phyloP scores from a whole-genome alignment of 148 eudicot species.

The Cornus controversa region DNA sequence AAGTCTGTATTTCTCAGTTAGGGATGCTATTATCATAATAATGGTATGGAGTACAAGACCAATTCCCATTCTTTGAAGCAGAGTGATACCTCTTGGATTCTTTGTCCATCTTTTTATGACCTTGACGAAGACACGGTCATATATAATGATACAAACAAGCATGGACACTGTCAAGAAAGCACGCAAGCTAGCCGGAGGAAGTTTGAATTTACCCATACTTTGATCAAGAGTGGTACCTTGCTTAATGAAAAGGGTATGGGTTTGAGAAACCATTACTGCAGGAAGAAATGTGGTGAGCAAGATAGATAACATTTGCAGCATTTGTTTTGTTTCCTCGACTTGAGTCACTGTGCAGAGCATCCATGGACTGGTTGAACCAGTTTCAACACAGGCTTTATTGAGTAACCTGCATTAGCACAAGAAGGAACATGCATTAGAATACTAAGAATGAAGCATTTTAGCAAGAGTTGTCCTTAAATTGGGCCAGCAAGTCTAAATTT shows the following conservation, averaged over 20 bases:
- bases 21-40: not conserved
- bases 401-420: not conserved
- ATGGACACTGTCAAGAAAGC: not conserved
- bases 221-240: not conserved
- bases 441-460: too few relatives aligned
- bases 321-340: constrained; percentile 6
- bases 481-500: too few relatives aligned
- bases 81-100: constrained; percentile 4
- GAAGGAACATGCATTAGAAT: not conserved
- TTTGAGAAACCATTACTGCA: not conserved
- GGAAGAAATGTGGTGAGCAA: not conserved
- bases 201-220: not conserved
- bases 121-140: not conserved
- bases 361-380: not conserved
- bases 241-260: not conserved
- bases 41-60: not conserved
- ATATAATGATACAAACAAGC: not conserved
- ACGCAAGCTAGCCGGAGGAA: not conserved
- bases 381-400: not conserved
- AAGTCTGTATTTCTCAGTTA: not conserved
- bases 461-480: too few relatives aligned
- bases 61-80: constrained; percentile 5
- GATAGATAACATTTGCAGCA: not conserved
- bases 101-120: not conserved
- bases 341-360: constrained; percentile 3